These are phyloP conservation scores for Paramecium tetraurelia DNA, from an alignment of 73 alveolate species.

Conservation along the genomic window DNA sequence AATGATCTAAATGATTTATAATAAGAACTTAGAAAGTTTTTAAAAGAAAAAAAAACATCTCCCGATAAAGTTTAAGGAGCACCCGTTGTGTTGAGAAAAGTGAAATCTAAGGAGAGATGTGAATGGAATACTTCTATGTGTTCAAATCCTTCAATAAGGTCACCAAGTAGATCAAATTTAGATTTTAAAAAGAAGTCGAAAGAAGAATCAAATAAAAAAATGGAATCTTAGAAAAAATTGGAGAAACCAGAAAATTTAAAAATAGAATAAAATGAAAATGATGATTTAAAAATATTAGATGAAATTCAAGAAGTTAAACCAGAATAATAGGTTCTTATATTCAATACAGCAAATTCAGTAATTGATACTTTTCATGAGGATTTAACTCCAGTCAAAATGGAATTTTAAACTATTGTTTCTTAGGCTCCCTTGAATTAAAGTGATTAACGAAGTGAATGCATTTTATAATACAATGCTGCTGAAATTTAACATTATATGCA, in stretches of 20 bases:
- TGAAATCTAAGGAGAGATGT: conserved; percentile 27
- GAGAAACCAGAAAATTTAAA: neutral
- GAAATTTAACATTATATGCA: conserved; percentile 28
- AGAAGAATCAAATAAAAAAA: neutral
- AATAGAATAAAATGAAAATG: neutral
- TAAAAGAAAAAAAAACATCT: neutral
- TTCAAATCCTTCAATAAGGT: neutral
- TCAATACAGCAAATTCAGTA: neutral
- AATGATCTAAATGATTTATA: conserved; percentile 10
- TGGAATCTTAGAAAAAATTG: neutral
- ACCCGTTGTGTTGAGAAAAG: neutral
- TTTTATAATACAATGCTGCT: conserved; percentile 4
- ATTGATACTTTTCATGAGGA: neutral
- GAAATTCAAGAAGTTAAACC: neutral
- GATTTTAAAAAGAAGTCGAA: conserved; percentile 17
- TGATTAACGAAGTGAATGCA: conserved; percentile 11
- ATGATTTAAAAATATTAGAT: neutral
- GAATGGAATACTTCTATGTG: neutral
- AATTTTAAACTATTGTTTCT: conserved; percentile 16
- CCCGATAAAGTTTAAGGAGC: neutral
- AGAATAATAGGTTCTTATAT: neutral
- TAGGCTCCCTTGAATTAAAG: neutral
- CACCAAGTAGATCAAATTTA: conserved; percentile 31
- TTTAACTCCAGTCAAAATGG: conserved; percentile 17
- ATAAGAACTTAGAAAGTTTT: neutral